These are phyloP conservation scores for Fusarium acutatum DNA, from an alignment of 2,329 filamentous ascomycete species.

Conservation along the genomic window DNA sequence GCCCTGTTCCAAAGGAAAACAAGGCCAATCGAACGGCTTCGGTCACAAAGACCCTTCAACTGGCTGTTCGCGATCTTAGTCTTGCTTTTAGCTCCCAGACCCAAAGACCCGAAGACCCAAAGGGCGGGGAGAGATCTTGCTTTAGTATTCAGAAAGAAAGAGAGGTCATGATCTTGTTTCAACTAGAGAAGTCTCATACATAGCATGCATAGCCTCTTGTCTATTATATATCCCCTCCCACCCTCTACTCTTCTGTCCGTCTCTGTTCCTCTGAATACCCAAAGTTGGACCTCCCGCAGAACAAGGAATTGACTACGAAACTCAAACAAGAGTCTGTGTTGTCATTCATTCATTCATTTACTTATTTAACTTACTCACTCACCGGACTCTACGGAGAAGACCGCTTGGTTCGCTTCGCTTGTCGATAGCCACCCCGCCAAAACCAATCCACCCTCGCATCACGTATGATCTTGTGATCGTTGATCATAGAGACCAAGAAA, in stretches of 20 bases:
- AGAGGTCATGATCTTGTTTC: constrained; percentile 4
- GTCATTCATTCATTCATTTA: neutral
- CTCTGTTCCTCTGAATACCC: neutral
- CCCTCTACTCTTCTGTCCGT: neutral
- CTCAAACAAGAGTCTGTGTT: constrained; percentile 15
- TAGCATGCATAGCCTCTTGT: constrained; percentile 2
- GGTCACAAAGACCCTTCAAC: constrained; percentile 33
- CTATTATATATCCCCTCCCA: neutral
- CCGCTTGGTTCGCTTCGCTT: constrained; percentile 1
- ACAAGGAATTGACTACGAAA: constrained; percentile 25
- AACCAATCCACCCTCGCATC: constrained; percentile 19
- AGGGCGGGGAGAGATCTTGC: constrained; percentile 18
- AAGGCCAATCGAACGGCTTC: constrained; percentile 36
- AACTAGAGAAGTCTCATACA: neutral
- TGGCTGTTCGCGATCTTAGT: constrained; percentile 38
- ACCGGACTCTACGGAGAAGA: constrained; percentile 13
- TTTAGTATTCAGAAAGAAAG: neutral
- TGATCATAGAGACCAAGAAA: constrained; percentile 4
- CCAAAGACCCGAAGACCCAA: constrained; percentile 37
- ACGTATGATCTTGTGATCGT: neutral
- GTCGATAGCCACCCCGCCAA: constrained; percentile 25
- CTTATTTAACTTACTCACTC: neutral
- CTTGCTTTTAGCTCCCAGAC: constrained; percentile 6
- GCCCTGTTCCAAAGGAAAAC: constrained; percentile 17
- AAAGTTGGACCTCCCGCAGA: neutral